A percentile compares a stretch with the other conserved stretches of the same genome.
These are phyloP conservation scores for Coelastrella sp. DNA, from an alignment of 139 green algal genomes.

Conservation along the genomic window DNA sequence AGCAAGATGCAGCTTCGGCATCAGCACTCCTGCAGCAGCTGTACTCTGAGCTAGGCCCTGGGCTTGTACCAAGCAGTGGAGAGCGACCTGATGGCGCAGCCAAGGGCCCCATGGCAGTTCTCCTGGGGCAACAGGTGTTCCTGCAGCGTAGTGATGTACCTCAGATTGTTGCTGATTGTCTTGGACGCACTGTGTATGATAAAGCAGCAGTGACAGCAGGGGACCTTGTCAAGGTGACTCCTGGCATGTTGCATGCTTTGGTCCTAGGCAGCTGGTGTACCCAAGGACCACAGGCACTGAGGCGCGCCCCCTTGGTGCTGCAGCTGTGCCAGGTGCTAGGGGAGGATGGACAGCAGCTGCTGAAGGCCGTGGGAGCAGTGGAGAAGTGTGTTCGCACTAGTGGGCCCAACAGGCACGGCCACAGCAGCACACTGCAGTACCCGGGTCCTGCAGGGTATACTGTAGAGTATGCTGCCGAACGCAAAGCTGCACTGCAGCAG, in stretches of 20 bases:
- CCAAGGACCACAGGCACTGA: not conserved
- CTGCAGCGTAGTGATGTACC: slow-evolving; percentile 32
- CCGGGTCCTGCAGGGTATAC: not conserved
- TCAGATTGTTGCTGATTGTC: not conserved
- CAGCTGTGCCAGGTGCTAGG: not conserved
- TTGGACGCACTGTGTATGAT: not conserved
- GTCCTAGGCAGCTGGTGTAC: slow-evolving; percentile 18
- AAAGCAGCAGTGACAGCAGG: not conserved
- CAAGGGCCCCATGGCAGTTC: not conserved
- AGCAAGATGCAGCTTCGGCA: not conserved
- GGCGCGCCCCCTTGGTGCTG: not conserved
- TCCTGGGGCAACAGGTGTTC: not conserved
- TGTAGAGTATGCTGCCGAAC: slow-evolving; percentile 1
- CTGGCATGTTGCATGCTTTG: not conserved
- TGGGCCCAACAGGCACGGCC: slow-evolving; percentile 24
- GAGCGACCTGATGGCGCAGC: not conserved
- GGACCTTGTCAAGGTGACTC: not conserved
- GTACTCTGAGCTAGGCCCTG: too few species aligned
- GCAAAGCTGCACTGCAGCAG: not conserved
- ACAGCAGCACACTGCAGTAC: slow-evolving; percentile 4
- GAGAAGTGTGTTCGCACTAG: not conserved
- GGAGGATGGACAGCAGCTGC: not conserved
- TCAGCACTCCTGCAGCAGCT: slow-evolving; percentile 16
- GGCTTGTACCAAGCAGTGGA: not conserved
- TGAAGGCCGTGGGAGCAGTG: not conserved